phyloP scores from a whole-genome alignment of 495 filamentous ascomycete genomes.

The Neurospora hispaniola region DNA sequence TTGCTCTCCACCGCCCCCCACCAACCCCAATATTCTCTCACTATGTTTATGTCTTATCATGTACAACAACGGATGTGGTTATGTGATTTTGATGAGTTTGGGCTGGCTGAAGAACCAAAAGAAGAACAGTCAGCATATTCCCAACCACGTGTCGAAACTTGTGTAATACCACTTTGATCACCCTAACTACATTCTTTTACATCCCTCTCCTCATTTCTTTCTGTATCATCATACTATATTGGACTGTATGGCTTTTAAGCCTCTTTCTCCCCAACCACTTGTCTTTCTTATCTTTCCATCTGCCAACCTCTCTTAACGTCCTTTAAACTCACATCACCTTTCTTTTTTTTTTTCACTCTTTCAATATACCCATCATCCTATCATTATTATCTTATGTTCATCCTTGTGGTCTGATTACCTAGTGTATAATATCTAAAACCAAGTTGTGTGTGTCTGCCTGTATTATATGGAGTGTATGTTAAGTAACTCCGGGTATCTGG shows the following conservation, averaged over 20 bases:
- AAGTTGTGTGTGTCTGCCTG: background rate
- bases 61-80: background rate
- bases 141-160: background rate
- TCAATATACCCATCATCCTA: constrained; percentile 1
- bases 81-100: background rate
- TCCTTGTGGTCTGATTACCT: background rate
- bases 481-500: background rate
- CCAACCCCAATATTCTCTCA: background rate
- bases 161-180: background rate
- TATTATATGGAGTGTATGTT: background rate
- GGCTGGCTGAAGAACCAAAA: background rate
- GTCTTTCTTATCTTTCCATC: background rate
- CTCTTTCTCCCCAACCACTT: background rate
- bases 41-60: background rate
- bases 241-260: background rate
- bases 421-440: background rate
- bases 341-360: background rate
- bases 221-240: background rate
- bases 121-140: background rate
- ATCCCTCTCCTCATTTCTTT: background rate
- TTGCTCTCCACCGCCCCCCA: background rate
- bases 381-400: background rate
- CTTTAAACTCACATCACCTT: background rate
- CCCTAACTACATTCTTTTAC: background rate
- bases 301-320: background rate